phyloP scores from a whole-genome alignment of 441 rosid species.

The Mallotus japonicus region DNA sequence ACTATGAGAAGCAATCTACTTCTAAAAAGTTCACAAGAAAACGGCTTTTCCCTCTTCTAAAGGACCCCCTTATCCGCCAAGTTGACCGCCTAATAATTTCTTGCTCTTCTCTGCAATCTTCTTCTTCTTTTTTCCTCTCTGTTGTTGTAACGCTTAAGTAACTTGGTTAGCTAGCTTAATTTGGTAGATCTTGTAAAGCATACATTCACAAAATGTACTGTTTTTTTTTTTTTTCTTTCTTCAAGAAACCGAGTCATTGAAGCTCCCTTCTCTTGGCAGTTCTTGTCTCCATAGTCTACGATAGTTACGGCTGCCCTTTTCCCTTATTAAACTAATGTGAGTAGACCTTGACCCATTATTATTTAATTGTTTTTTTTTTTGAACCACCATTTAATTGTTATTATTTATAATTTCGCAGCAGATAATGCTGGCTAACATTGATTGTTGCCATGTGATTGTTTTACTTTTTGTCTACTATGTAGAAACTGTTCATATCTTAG shows the following conservation, averaged over 20 bases:
- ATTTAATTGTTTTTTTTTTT: slow-evolving; percentile 6
- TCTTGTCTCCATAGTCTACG: not conserved
- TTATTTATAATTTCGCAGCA: not conserved
- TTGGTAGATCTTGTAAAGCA: slow-evolving; percentile 39
- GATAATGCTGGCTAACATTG: slow-evolving; percentile 15
- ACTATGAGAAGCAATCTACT: not conserved
- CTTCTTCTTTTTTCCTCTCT: no score
- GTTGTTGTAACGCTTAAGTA: not conserved
- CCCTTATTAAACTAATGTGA: slow-evolving; percentile 8
- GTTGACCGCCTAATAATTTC: not conserved
- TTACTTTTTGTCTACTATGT: slow-evolving; percentile 12
- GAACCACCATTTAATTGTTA: slow-evolving; percentile 6
- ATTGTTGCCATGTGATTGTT: slow-evolving; percentile 25
- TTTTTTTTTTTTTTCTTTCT: not conserved
- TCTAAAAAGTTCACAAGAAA: not conserved
- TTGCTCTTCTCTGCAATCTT: not conserved
- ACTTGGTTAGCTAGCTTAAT: not conserved
- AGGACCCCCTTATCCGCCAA: slow-evolving; percentile 1
- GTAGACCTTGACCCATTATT: slow-evolving; percentile 16
- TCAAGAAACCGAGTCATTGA: not conserved
- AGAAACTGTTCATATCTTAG: not conserved
- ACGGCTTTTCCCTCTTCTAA: slow-evolving; percentile 4
- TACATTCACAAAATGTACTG: not conserved
- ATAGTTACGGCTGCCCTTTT: slow-evolving; percentile 16
- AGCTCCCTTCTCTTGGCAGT: not conserved